These are phyloP conservation scores for Ogataea populi-albae DNA, from an alignment of 805 yeast species.

Conservation along the genomic window DNA sequence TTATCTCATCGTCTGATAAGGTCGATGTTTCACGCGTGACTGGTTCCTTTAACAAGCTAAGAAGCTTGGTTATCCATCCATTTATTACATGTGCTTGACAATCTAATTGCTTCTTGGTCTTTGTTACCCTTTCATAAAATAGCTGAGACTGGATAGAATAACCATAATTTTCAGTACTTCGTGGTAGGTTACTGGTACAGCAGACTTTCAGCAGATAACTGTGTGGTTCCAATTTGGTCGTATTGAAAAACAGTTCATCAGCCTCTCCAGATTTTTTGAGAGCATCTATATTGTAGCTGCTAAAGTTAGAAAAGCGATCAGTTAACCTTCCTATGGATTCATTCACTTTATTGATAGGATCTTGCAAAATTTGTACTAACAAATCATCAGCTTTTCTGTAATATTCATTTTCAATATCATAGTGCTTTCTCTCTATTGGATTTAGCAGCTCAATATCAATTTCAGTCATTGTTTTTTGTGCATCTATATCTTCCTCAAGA, in stretches of 20 bases:
- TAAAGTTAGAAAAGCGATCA: conserved; percentile 21
- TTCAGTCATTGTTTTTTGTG: conserved; percentile 19
- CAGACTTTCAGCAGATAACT: conserved; percentile 12
- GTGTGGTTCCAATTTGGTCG: no score
- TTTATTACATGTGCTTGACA: conserved; percentile 50
- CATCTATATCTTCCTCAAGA: conserved; percentile 23
- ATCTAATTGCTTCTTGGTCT: conserved; percentile 40
- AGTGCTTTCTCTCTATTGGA: conserved; percentile 31
- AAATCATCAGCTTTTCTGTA: conserved; percentile 61
- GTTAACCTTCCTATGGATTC: conserved; percentile 24
- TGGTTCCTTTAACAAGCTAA: conserved; percentile 43
- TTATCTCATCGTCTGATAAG: conserved; percentile 16
- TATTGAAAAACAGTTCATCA: no score
- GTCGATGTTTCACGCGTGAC: conserved; percentile 29
- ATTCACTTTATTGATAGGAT: conserved; percentile 37
- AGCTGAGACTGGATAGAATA: conserved; percentile 18
- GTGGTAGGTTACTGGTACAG: neutral
- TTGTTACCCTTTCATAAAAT: conserved; percentile 28
- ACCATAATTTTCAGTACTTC: conserved; percentile 12
- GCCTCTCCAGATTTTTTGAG: no score
- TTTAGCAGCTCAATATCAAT: conserved; percentile 24
- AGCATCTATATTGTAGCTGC: no score
- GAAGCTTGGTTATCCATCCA: conserved; percentile 46
- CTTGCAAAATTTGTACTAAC: conserved; percentile 51
- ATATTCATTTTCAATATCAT: conserved; percentile 46